These are phyloP conservation scores for Kwoniella sp. DNA, from an alignment of 768 basidiomycete genomes.

Conservation along the genomic window DNA sequence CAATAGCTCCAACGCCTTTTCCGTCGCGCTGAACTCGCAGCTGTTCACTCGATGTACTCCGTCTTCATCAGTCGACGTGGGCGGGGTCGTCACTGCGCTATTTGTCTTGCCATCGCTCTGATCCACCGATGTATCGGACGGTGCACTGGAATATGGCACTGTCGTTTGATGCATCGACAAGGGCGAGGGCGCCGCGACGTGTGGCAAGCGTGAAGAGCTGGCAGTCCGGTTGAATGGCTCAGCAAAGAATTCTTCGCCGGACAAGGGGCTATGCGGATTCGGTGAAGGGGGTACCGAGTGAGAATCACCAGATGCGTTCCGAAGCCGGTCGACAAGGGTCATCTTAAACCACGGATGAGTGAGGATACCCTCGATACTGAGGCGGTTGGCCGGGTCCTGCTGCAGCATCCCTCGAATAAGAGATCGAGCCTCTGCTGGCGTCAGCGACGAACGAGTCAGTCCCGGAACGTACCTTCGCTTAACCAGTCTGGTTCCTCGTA, in stretches of 20 bases:
- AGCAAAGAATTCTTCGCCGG: conserved; percentile 28
- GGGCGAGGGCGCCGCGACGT: conserved; percentile 24
- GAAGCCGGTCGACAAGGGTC: conserved; percentile 31
- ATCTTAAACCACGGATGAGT: conserved; percentile 79
- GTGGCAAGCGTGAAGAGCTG: conserved; percentile 12
- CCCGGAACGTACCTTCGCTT: conserved; percentile 66
- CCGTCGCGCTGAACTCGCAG: conserved; percentile 37
- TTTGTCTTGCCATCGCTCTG: conserved; percentile 36
- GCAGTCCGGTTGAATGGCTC: conserved; percentile 22
- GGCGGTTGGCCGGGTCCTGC: conserved; percentile 73
- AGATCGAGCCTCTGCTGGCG: conserved; percentile 74
- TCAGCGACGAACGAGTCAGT: background rate
- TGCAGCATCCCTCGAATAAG: conserved; percentile 76
- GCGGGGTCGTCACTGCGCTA: conserved; percentile 42
- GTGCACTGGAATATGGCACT: conserved; percentile 26
- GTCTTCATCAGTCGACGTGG: conserved; percentile 47
- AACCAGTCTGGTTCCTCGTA: conserved; percentile 95
- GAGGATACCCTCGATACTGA: conserved; percentile 81
- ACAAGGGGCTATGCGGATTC: conserved; percentile 18
- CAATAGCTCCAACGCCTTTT: conserved; percentile 36
- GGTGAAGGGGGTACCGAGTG: conserved; percentile 36
- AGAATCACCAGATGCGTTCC: conserved; percentile 18
- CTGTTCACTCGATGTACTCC: conserved; percentile 31
- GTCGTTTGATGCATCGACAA: conserved; percentile 31
- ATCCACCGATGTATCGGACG: conserved; percentile 36